Conservation (phyloP, 345 rosid species). For the Raphanus raphanistrum region DNA sequence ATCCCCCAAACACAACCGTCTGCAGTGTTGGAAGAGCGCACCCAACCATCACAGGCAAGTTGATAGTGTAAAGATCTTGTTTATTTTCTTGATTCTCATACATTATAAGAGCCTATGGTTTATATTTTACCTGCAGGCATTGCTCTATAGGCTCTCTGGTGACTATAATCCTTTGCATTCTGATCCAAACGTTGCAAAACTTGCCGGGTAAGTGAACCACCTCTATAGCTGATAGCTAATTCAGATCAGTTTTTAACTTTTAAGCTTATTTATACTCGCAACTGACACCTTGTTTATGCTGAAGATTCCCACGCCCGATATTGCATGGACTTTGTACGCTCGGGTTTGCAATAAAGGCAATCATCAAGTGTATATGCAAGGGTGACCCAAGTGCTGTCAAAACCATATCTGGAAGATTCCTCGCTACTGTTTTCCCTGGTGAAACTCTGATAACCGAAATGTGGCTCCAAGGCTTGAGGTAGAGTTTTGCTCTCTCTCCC, state of each 20-base stretch:
- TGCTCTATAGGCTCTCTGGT: conserved; percentile 89
- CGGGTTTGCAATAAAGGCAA: conserved; percentile 77
- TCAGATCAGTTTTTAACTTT: background rate
- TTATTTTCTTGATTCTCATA: conserved; percentile 5
- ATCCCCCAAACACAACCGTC: conserved; percentile 67
- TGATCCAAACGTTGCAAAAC: conserved; percentile 72
- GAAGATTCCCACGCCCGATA: conserved; percentile 79
- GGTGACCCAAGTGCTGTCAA: conserved; percentile 64
- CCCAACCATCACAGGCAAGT: conserved; percentile 86
- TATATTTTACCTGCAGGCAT: conserved; percentile 60
- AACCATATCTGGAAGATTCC: conserved; percentile 69
- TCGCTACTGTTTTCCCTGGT: conserved; percentile 78
- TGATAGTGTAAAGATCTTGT: background rate
- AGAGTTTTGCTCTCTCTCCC: background rate
- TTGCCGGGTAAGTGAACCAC: conserved; percentile 67
- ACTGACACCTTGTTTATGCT: conserved; percentile 30
- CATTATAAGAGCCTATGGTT: conserved; percentile 18
- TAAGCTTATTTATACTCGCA: background rate
- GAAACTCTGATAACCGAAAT: conserved; percentile 78
- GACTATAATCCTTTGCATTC: conserved; percentile 96
- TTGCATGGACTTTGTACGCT: conserved; percentile 87
- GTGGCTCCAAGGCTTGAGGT: conserved; percentile 89
- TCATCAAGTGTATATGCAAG: conserved; percentile 73
- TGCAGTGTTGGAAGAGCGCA: conserved; percentile 62
- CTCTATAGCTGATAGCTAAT: conserved; percentile 1